Evolutionary conservation across 2,329 filamentous ascomycete genomes (phyloP).

Genomic region (Cladophialophora immunda): DNA sequence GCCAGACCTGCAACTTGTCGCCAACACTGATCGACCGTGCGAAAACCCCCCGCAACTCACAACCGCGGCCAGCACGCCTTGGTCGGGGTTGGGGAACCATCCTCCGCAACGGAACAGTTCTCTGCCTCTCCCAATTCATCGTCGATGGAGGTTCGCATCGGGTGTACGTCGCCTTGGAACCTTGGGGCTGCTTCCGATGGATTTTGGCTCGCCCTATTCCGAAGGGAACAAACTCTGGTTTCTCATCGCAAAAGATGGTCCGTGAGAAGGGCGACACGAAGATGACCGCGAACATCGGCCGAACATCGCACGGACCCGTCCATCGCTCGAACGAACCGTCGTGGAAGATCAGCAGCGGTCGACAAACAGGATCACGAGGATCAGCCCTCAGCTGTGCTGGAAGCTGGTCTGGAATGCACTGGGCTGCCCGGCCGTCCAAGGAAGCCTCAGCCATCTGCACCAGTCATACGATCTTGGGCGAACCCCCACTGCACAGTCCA

Average conservation of each 20-base stretch:
- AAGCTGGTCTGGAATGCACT: not conserved
- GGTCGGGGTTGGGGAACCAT: not conserved
- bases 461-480: not conserved
- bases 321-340: not conserved
- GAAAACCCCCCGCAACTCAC: not conserved
- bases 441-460: not conserved
- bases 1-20: not conserved
- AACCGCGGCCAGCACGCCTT: not conserved
- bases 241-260: not conserved
- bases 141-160: not conserved
- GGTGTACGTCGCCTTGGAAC: not conserved
- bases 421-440: not conserved
- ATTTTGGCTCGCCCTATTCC: not conserved
- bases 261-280: not conserved
- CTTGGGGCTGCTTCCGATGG: not conserved
- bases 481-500: not conserved
- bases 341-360: not conserved
- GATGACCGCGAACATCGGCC: not conserved
- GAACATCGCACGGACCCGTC: not conserved
- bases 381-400: not conserved
- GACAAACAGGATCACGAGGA: not conserved
- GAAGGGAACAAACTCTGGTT: not conserved
- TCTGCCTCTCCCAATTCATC: not conserved
- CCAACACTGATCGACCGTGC: not conserved
- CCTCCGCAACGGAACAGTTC: slow-evolving; percentile 2